Conservation (phyloP, 345 rosid genomes). For the Sapria himalayana region DNA sequence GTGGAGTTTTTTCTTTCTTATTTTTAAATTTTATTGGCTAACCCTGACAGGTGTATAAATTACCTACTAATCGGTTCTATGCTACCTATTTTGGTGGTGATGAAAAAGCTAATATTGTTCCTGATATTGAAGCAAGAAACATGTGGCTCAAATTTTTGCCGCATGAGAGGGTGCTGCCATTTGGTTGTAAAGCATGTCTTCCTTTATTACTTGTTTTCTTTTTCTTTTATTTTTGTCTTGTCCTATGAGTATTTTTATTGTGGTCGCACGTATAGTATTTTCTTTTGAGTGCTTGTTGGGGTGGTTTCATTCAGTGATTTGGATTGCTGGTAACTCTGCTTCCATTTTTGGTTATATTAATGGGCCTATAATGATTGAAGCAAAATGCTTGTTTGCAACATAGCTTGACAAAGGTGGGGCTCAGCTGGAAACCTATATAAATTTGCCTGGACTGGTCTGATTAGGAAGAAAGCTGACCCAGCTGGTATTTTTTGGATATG, state of each 20-base stretch:
- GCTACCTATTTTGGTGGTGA: constrained; percentile 99
- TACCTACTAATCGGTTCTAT: constrained; percentile 60
- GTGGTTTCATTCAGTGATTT: no score
- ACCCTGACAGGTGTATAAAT: constrained; percentile 39
- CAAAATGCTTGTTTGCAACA: no score
- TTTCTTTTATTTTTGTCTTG: not conserved
- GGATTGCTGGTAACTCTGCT: no score
- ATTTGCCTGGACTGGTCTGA: no score
- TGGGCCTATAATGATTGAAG: no score
- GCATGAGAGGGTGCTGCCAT: constrained; percentile 54
- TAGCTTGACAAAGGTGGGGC: no score
- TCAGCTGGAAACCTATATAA: no score
- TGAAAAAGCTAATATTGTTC: constrained; percentile 64
- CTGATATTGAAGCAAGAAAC: constrained; percentile 76
- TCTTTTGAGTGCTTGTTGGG: no score
- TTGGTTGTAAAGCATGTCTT: constrained; percentile 67
- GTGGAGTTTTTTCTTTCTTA: not conserved
- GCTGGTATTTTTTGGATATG: no score
- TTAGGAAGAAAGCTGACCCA: no score
- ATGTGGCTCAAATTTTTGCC: constrained; percentile 75
- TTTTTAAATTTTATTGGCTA: not conserved
- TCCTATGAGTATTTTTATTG: not conserved
- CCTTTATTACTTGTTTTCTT: not conserved
- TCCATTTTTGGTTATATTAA: no score
- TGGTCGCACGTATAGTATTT: no score